These are phyloP conservation scores for Multifurca ochricompacta DNA, from an alignment of 768 basidiomycete species.

Conservation along the genomic window DNA sequence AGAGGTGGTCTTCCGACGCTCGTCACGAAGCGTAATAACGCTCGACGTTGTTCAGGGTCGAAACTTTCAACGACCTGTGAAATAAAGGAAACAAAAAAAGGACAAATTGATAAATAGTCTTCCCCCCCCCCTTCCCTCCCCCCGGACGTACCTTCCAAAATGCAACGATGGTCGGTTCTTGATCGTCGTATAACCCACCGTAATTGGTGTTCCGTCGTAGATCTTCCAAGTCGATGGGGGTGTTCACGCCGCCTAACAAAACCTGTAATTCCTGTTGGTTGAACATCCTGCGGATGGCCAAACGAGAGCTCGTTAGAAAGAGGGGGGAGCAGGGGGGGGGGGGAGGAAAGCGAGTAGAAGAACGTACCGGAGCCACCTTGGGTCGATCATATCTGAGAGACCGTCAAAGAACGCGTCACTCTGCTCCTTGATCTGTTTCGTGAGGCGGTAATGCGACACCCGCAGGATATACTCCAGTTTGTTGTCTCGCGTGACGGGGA, in stretches of 20 bases:
- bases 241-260: constrained; percentile 80
- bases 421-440: constrained; percentile 79
- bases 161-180: constrained; percentile 58
- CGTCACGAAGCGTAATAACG: constrained; percentile 85
- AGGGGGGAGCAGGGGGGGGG: too few relatives aligned
- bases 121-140: background rate
- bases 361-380: constrained; percentile 70
- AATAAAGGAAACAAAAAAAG: background rate
- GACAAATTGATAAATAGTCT: background rate
- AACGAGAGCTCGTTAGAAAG: too few relatives aligned
- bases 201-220: constrained; percentile 70
- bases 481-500: constrained; percentile 84
- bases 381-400: constrained; percentile 84
- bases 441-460: constrained; percentile 82
- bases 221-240: constrained; percentile 80
- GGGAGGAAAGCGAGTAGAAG: background rate
- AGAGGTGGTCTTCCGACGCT: constrained; percentile 87
- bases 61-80: constrained; percentile 68
- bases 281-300: too few relatives aligned
- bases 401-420: constrained; percentile 88
- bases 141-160: constrained; percentile 76
- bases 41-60: constrained; percentile 68
- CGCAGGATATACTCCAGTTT: constrained; percentile 84
- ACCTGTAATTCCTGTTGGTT: constrained; percentile 95
- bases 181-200: constrained; percentile 68